Conservation (phyloP, 805 yeast genomes). For the Yamadazyma tumulicola region DNA sequence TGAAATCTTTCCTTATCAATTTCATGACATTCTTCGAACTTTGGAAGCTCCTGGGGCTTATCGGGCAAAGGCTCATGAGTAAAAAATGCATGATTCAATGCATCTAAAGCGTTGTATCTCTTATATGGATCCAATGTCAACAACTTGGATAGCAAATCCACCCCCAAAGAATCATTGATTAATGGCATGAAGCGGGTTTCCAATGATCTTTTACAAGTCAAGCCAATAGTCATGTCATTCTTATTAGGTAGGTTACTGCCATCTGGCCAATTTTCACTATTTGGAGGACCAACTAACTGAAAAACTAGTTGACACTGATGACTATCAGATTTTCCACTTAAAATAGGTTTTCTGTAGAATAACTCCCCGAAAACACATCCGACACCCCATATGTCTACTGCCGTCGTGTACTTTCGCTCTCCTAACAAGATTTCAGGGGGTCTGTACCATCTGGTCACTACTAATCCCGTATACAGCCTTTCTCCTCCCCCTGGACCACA, state of each 20-base stretch:
- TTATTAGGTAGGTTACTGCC: constrained; percentile 57
- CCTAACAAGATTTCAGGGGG: constrained; percentile 93
- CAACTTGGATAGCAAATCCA: constrained; percentile 57
- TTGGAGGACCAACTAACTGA: constrained; percentile 78
- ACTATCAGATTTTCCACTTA: constrained; percentile 80
- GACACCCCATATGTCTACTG: constrained; percentile 96
- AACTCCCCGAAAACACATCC: constrained; percentile 96
- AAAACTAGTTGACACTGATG: constrained; percentile 87
- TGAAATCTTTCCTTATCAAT: constrained; percentile 64
- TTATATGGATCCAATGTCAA: constrained; percentile 66
- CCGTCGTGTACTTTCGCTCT: constrained; percentile 82
- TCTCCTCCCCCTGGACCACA: constrained; percentile 59
- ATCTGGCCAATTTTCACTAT: constrained; percentile 56
- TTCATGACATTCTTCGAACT: constrained; percentile 86
- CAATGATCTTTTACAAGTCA: constrained; percentile 45
- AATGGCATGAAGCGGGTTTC: constrained; percentile 45
- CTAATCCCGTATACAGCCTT: constrained; percentile 55
- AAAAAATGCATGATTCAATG: constrained; percentile 70
- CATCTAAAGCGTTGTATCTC: constrained; percentile 77
- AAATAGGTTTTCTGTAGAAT: constrained; percentile 74
- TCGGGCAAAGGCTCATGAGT: constrained; percentile 63
- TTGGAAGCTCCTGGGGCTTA: constrained; percentile 50
- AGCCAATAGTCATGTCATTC: constrained; percentile 40
- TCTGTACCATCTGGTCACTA: constrained; percentile 96
- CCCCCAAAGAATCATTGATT: constrained; percentile 44